Base-by-base conservation (phyloP, 176 grass and related monocot genomes). In the Dactylis glomerata region DNA sequence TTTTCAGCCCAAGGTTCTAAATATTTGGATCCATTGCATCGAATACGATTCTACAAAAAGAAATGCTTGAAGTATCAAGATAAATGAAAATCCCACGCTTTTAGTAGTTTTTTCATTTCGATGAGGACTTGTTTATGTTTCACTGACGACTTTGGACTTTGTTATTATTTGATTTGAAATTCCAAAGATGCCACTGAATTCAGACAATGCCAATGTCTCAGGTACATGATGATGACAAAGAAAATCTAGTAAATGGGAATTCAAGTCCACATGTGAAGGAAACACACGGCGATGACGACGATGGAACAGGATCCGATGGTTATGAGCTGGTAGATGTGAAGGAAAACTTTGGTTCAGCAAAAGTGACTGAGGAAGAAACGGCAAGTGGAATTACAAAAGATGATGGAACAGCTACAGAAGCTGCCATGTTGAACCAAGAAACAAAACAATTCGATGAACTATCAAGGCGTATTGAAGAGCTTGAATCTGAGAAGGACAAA, bases 261-360 rank as follows among this genome's bases (percentile, higher is more conserved):
- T 87, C 89, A 76, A 83, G 87, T 59, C 32, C 80, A 34, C 54
- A 81, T 61, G 36, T 34, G 30, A 91, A 92, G 83, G 86, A 80
- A 85, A 74, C 59, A 84, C 77, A 85, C 55, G 92, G 83, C 44
- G 79, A 89, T 68, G 92, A 92, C 28, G 89, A 98, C 65, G 92
- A 95, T 41, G 96, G 88, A 52, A 70, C 85, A 84, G 84, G 91
- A 85, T 93, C 88, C 22, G 96, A 93, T 61, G 91, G 88, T 37
- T 90, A 87, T 85, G 95, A 97, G 77, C 68, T 82, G 73, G 87
- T 94, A 85, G 85, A 94, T 73, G 77, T 81, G 73, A 90, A 90
- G 76, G 85, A 52, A 52, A 52, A 52, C 50, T 52, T 52, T 52
- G 50, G 50, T 52, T 52, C 50, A 20, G 50, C 50, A 52, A 52